Evolutionary conservation across 2,329 filamentous ascomycete genomes (phyloP).

Genomic region (Cyphellophora attinorum): DNA sequence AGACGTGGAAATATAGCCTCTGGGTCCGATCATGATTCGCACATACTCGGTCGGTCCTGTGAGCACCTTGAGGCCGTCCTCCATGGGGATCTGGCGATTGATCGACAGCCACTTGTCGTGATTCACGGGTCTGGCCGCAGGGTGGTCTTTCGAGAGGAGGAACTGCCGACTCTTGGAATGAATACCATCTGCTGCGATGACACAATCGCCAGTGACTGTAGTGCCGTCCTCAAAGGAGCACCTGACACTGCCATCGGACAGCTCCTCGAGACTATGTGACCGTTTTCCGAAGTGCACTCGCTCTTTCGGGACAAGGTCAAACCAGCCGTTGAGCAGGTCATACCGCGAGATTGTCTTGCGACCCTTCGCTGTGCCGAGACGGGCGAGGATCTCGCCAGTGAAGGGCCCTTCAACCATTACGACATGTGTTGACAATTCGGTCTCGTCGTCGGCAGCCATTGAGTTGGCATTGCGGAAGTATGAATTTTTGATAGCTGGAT

Average conservation of each 20-base stretch:
- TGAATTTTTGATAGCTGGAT: slow-evolving; percentile 2
- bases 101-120: slow-evolving; percentile 1
- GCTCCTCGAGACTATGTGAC: no score
- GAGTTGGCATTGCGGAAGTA: slow-evolving; percentile 5
- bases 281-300: no score
- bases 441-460: slow-evolving; percentile 2
- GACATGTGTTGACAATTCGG: slow-evolving; percentile 1
- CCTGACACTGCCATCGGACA: no score
- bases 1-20: slow-evolving; percentile 1
- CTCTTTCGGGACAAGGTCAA: no score
- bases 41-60: slow-evolving; percentile 1
- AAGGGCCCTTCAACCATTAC: slow-evolving; percentile 3
- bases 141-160: slow-evolving; percentile 18
- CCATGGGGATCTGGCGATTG: slow-evolving; percentile 1
- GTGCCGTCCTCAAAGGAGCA: no score
- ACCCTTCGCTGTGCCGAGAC: slow-evolving; percentile 3
- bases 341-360: no score
- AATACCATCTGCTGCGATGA: slow-evolving; percentile 29
- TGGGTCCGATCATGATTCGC: slow-evolving; percentile 2
- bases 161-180: slow-evolving; percentile 23
- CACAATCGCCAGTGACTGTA: slow-evolving; percentile 19
- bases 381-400: slow-evolving; percentile 1
- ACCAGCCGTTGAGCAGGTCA: no score
- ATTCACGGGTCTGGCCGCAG: slow-evolving; percentile 2
- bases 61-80: slow-evolving; percentile 1